Conservation (phyloP, 495 filamentous ascomycete genomes). For the Copromyces sp. region DNA sequence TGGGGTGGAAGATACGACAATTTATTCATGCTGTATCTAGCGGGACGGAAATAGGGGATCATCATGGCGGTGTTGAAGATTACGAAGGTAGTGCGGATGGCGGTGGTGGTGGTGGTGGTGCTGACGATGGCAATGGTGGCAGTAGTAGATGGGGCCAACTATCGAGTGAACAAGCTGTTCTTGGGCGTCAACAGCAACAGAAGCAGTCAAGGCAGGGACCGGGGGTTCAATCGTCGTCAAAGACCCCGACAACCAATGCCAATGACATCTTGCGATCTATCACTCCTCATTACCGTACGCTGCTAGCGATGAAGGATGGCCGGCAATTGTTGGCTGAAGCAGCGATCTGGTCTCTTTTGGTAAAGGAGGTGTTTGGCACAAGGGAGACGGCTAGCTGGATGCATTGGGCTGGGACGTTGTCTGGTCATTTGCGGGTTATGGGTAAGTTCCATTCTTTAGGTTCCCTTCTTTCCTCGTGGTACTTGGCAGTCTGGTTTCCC, state of each 20-base stretch:
- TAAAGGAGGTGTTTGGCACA: background rate
- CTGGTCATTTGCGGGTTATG: background rate
- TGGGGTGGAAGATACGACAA: background rate
- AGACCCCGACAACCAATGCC: background rate
- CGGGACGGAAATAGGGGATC: background rate
- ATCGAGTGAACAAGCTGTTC: background rate
- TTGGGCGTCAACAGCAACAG: background rate
- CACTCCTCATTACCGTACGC: background rate
- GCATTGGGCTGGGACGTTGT: background rate
- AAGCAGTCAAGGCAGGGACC: background rate
- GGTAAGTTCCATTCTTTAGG: background rate
- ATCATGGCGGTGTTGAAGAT: background rate
- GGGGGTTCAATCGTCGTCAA: background rate
- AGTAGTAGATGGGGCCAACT: background rate
- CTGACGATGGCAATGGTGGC: no score
- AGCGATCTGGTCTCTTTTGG: background rate
- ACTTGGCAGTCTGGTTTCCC: background rate
- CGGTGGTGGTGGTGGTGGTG: background rate
- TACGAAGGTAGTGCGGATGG: background rate
- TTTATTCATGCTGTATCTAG: background rate
- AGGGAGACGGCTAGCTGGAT: background rate
- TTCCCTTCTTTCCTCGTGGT: background rate
- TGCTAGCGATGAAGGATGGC: background rate
- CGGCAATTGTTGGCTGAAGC: background rate
- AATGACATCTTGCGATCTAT: background rate